Percentiles rank a stretch among this genome's conserved stretches.
Conservation (phyloP, 345 rosid genomes). For the Brassica rapa region DNA sequence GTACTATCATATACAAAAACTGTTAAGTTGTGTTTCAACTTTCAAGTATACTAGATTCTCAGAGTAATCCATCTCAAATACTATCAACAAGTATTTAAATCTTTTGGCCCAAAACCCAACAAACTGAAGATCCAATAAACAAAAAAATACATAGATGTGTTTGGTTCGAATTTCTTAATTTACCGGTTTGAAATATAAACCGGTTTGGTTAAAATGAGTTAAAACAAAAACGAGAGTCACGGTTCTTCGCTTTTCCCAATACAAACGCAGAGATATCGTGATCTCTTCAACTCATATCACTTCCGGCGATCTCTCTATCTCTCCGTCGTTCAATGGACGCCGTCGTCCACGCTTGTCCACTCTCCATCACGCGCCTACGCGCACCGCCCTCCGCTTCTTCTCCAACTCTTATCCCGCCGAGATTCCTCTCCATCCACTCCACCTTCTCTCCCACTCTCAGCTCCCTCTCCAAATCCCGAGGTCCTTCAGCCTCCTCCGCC, state of each 20-base stretch:
- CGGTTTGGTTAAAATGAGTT: constrained; percentile 22
- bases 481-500: constrained; percentile 42
- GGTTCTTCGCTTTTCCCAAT: constrained; percentile 36
- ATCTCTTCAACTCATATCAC: constrained; percentile 7
- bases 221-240: neutral
- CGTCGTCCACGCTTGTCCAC: constrained; percentile 34
- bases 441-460: constrained; percentile 30
- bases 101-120: neutral
- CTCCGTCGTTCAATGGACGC: constrained; percentile 50
- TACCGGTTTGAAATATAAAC: constrained; percentile 2
- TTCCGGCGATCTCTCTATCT: constrained; percentile 26
- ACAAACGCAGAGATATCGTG: constrained; percentile 24
- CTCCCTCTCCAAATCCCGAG: constrained; percentile 22
- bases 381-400: constrained; percentile 36
- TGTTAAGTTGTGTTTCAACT: too few species aligned
- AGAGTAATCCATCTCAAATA: too few species aligned
- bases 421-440: constrained; percentile 36
- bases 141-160: neutral
- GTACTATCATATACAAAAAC: too few species aligned
- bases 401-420: constrained; percentile 35
- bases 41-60: too few species aligned
- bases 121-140: neutral
- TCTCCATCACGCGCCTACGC: constrained; percentile 45
- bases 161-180: neutral
- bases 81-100: neutral